Base-by-base conservation (phyloP, 1,284 basidiomycete species). In the Ganoderma sinense region DNA sequence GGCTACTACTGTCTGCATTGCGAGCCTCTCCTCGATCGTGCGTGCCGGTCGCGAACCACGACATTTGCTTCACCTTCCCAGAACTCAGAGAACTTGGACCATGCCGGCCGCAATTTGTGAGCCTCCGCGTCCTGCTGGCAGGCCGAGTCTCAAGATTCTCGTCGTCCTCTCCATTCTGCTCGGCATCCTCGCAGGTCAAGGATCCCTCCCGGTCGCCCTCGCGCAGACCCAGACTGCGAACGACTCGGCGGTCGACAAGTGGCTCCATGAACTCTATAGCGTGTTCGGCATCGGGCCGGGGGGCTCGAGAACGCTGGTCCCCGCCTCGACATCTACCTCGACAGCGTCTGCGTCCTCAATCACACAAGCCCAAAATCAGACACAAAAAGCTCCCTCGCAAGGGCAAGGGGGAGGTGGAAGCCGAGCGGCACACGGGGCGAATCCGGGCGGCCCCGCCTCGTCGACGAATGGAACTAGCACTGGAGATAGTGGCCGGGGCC, bases 221-320 rank as follows among this genome's bases (percentile, higher is more conserved):
- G 59, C 40, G 39, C 59, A 61, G 39, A 61, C 59, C 23, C 59
- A 43, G 39, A 61, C 36, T 13, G 59, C 39, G 14, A 61, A 61
- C 59, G 39, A 16, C n/a, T 29, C 59, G 14, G 31, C 10, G 31
- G 59, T 23, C 23, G 59, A 61, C 23, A 39, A 61, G 16, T 29
- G 39, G 59, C n/a, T 61, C 39, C 59, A 61, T 16, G 59, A 61
- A 20, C 39, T 61, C 11, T 40, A 41, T 13, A 41, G 39, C 14
- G 39, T 23, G 4, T 61, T 61, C 59, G 59, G 59, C 36, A 43
- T 61, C 59, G 59, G 59, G 36, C 59, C 39, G 7, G 59, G 59
- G 39, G 39, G 59, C 59, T 61, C 59, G 20, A 41, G n/a, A 11
- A 61, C 26, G 39, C 39, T 18, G 23, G 59, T 43, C 23, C 23